Base-by-base conservation (phyloP, 2,329 filamentous ascomycete genomes). In the Aureobasidium lini region DNA sequence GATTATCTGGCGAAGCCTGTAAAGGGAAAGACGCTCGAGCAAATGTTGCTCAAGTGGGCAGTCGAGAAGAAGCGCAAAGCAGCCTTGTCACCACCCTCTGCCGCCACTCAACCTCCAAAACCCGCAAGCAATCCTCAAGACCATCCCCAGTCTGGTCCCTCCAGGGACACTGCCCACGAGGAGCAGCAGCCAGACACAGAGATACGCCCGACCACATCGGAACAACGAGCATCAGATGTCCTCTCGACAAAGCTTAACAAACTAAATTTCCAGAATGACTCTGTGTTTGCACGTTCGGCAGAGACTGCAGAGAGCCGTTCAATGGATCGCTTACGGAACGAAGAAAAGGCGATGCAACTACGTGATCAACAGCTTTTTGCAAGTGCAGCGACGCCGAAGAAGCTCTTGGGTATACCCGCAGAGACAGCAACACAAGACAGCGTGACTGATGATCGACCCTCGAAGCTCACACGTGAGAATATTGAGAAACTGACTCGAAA, bases 1-100 rank as follows among this genome's bases (percentile, higher is more conserved):
- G 86, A 89, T 67, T 73, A 89, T 66, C 75, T 89, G 9, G 77
- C 84, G n/a, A 89, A 89, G 67, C 88, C 87, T 1, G 87, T 90
- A 42, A 87, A 85, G 65, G 82, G 85, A 64, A 80, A 81, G 54
- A 80, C 84, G 5, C 72, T 90, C 7, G 87, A 90, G 70, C 82
- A 77, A 65, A 90, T 88, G 84, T 77, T 90, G 40, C 75, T 89
- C 23, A 83, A 86, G 59, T 90, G 87, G 87, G 82, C 79, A 66
- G 66, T 79, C 47, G 70, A 79, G 67, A 72, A 76, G 60, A 70
- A 67, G 40, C 65, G 70, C 2, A 72, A 71, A 62, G 62, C 64
- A 62, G 18, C 28, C 29, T 13, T 53, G 31, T 28, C 16, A 18
- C 39, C 47, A 1, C 28, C 7, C 54, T 5, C 36, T 15, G 48